Base-by-base conservation (phyloP, 2,329 filamentous ascomycete genomes). In the Talaromyces sp. region DNA sequence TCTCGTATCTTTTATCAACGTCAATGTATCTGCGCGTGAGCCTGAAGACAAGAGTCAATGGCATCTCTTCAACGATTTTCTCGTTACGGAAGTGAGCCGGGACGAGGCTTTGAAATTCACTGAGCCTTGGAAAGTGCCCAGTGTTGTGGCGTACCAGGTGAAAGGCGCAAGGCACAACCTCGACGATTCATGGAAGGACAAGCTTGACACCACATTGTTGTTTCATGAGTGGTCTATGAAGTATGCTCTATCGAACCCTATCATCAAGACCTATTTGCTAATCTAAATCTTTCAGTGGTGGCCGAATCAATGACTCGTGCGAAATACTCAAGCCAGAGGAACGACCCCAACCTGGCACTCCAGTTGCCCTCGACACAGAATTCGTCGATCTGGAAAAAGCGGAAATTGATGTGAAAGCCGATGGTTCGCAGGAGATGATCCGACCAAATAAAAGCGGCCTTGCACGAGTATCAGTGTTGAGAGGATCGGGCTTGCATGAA, bases 11-110 rank as follows among this genome's bases (percentile, higher is more conserved):
- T 90, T 96, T 76, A 88, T 97, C 70, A 96, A 99, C 75, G 90
- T 92, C 86, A 82, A 77, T 50, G 74, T 81, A 5, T 81, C 76
- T 10, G 73, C 75, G 27, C 71, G 72, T 7, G 69, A 76, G 37
- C 75, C 84, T 0, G 83, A 87, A 0, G 81, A 81, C 3, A 84
- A 87, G 68, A 89, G 87, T 72, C 89, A 90, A 70, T 99, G 96
- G 96, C 92, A 98, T 77, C 79, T 99, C 1, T 97, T 99, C 81
- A 99, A 99, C 71, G 95, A 99, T 78, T 99, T 99, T 72, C 80
- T 97, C 41, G 96, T 99, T 24, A 87, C 91, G 13, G 88, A 90
- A 10, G 87, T 97, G 16, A 87, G 89, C 37, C 85, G 87, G 33
- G 89, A 93, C 67, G 94, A 99, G 74, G 96, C 94, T 0, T 82